Evolutionary conservation across 805 yeast genomes (phyloP).

Genomic region (Millerozyma acaciae): DNA sequence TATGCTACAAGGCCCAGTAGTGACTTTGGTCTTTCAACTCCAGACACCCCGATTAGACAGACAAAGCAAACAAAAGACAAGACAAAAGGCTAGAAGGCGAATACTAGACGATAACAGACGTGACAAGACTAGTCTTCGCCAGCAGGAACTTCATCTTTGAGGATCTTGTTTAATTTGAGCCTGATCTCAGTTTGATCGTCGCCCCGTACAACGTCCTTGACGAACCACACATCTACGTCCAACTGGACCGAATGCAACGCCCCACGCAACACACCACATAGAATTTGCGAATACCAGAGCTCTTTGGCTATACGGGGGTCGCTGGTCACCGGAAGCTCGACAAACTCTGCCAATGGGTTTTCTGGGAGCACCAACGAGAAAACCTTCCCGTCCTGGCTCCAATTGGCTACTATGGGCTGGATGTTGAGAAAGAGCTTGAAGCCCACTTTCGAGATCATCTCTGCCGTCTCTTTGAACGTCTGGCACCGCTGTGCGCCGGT

Average conservation of each 20-base stretch:
- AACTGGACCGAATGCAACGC: conserved; percentile 94
- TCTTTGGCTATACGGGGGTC: conserved; percentile 66
- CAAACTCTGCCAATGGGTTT: conserved; percentile 92
- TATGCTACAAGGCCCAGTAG: too few species aligned
- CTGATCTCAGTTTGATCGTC: conserved; percentile 77
- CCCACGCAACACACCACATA: conserved; percentile 88
- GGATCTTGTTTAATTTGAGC: conserved; percentile 62
- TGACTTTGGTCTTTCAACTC: too few species aligned
- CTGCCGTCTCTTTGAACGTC: conserved; percentile 80
- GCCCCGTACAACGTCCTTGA: conserved; percentile 79
- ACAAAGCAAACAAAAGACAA: too few species aligned
- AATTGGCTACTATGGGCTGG: conserved; percentile 68
- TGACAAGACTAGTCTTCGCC: conserved; percentile 92
- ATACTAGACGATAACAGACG: too few species aligned
- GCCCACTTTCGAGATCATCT: conserved; percentile 78
- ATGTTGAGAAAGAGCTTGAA: conserved; percentile 86
- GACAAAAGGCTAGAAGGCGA: too few species aligned
- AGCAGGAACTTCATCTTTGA: conserved; percentile 94
- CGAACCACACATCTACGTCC: conserved; percentile 78
- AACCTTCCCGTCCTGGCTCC: conserved; percentile 72
- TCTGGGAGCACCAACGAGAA: conserved; percentile 73
- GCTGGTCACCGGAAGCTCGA: conserved; percentile 70
- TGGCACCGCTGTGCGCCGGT: conserved; percentile 83
- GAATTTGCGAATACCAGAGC: conserved; percentile 88
- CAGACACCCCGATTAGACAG: too few species aligned